These are phyloP conservation scores for Ogataea pini DNA, from an alignment of 805 yeast species.

Conservation along the genomic window DNA sequence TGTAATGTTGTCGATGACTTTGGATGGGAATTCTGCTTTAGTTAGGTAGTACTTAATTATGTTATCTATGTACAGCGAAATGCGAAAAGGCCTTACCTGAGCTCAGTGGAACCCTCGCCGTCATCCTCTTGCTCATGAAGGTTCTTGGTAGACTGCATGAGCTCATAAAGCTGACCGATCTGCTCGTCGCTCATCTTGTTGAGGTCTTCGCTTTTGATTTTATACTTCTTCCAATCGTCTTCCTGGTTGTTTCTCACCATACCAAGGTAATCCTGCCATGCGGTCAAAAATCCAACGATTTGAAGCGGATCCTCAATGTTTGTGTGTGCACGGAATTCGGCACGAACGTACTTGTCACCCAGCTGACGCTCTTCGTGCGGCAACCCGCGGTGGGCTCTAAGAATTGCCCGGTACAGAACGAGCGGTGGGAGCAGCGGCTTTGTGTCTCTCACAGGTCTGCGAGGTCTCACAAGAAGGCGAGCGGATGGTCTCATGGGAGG, in stretches of 20 bases:
- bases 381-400: slow-evolving; percentile 76
- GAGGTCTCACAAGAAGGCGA: slow-evolving; percentile 37
- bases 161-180: slow-evolving; percentile 74
- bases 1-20: slow-evolving; percentile 39
- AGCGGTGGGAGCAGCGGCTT: slow-evolving; percentile 77
- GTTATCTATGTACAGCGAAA: not conserved
- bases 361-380: slow-evolving; percentile 69
- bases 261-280: slow-evolving; percentile 87
- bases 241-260: slow-evolving; percentile 46
- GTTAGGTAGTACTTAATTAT: slow-evolving; percentile 17
- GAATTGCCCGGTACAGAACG: slow-evolving; percentile 70
- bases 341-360: slow-evolving; percentile 88
- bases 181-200: slow-evolving; percentile 91
- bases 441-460: slow-evolving; percentile 29
- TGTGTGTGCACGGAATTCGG: slow-evolving; percentile 86
- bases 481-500: slow-evolving; percentile 24
- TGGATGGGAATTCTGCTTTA: slow-evolving; percentile 42
- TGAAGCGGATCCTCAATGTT: slow-evolving; percentile 85
- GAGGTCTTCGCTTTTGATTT: slow-evolving; percentile 62
- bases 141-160: slow-evolving; percentile 67
- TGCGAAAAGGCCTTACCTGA: not conserved
- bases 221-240: slow-evolving; percentile 64
- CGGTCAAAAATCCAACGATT: slow-evolving; percentile 87
- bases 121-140: slow-evolving; percentile 21
- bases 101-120: slow-evolving; percentile 7